Evolutionary conservation across 192 early-diverging fungal genomes (phyloP).

Genomic region (Entrophospora sp.): DNA sequence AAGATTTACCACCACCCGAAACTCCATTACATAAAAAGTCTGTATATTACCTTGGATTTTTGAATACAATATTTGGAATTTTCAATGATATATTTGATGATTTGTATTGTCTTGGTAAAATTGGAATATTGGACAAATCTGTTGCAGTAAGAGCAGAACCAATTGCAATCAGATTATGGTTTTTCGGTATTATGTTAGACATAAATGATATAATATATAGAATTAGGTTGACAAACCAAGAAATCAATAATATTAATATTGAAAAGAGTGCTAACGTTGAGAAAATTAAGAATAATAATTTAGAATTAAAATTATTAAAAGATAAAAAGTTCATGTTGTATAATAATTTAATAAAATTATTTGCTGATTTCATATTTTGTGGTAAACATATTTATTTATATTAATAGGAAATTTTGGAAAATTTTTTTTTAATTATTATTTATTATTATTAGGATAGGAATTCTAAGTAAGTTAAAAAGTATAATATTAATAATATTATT

Average conservation of each 20-base stretch:
- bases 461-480: conserved; percentile 13
- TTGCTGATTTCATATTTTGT: too few species aligned
- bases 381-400: background rate
- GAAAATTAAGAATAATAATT: conserved; percentile 17
- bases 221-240: conserved; percentile 22
- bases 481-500: background rate
- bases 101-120: conserved; percentile 59
- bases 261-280: too few species aligned
- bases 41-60: conserved; percentile 18
- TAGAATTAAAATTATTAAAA: conserved; percentile 26
- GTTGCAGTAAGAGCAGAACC: conserved; percentile 47
- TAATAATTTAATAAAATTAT: too few species aligned
- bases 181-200: conserved; percentile 60
- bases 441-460: conserved; percentile 36
- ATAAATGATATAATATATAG: conserved; percentile 41
- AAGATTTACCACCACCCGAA: background rate
- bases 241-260: conserved; percentile 9
- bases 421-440: conserved; percentile 3
- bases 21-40: background rate
- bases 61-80: conserved; percentile 45
- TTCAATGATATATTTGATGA: conserved; percentile 69
- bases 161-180: conserved; percentile 62
- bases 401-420: background rate
- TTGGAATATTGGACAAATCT: conserved; percentile 49
- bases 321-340: too few species aligned